Evolutionary conservation across 768 basidiomycete species (phyloP).

Genomic region (Gloeostereum incarnatum): DNA sequence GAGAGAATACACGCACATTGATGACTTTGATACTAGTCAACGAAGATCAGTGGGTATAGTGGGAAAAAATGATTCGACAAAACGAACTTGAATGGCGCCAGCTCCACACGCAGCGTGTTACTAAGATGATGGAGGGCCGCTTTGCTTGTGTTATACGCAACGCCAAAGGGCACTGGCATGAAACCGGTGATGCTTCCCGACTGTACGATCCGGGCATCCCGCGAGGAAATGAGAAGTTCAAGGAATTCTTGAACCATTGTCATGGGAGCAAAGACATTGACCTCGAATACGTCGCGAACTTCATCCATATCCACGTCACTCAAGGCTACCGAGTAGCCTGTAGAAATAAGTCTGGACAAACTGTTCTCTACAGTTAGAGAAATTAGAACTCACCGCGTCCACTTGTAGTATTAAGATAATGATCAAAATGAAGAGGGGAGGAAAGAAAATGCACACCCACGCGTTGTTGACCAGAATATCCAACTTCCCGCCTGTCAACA

Average conservation of each 20-base stretch:
- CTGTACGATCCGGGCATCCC: conserved; percentile 14
- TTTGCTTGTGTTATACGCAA: conserved; percentile 17
- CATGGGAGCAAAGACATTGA: conserved; percentile 17
- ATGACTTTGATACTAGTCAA: conserved; percentile 7
- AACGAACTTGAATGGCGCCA: conserved; percentile 18
- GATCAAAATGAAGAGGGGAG: neutral
- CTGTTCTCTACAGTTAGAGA: neutral
- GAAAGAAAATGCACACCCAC: conserved; percentile 9
- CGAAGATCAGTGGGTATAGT: neutral
- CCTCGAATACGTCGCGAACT: conserved; percentile 13
- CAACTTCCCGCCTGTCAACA: conserved; percentile 14
- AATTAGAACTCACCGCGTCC: conserved; percentile 5
- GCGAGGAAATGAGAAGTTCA: conserved; percentile 13
- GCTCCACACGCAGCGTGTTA: conserved; percentile 18
- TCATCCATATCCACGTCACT: conserved; percentile 13
- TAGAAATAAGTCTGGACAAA: neutral
- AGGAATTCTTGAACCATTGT: conserved; percentile 15
- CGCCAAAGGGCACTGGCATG: conserved; percentile 16
- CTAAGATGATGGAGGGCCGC: conserved; percentile 17
- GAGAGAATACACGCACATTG: conserved; percentile 1
- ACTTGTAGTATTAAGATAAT: conserved; percentile 2
- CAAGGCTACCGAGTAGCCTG: conserved; percentile 10
- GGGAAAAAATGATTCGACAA: neutral
- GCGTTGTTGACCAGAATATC: conserved; percentile 22
- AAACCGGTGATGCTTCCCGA: conserved; percentile 15